Base-by-base conservation (phyloP, 306 rosid species). In the Arachis hypogaea region DNA sequence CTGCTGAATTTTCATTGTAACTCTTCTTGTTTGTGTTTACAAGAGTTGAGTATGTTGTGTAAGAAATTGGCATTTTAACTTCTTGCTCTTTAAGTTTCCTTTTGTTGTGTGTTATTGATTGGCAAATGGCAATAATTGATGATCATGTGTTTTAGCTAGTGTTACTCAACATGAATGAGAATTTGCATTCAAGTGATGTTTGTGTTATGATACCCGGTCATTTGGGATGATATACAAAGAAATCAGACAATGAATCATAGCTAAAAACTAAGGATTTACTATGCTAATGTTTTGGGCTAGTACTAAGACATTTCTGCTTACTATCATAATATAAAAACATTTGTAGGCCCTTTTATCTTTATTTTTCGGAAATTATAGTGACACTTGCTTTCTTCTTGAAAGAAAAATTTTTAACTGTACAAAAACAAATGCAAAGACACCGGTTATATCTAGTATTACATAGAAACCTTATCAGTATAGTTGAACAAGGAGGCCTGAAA, bases 1-100 rank as follows among this genome's bases (percentile, higher is more conserved):
- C 68, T 94, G 97, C 84, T 94, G 87, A 94, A 38, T 81, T 52
- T 68, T 0, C 22, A n/a, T 52, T 52, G 60, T 46, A 3, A 12
- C 30, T 43, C 66, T 67, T 43, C 60, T 67, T 14, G 66, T 64
- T 56, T 22, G 9, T 10, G 1, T 2, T 1, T 9, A 45, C 49
- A 45, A 7, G 28, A 22, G 28, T 22, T 22, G 49, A 14, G 33
- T 72, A 43, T 72, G 59, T 61, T 54, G 74, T 1, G 12, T 57
- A 43, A 11, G 63, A 40, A 56, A 65, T 22, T 78, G 55, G 43
- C 54, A 49, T 68, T 46, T 59, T 59, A 45, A 44, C 12, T 63
- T 57, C 33, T 11, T 74, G 62, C 59, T 6, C 44, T 69, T 57
- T 61, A 14, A 7, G 5, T 58, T 78, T 49, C 16, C 60, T 75